Conservation (phyloP, 225 moss, liverwort and hornwort genomes). For the Rhytidiadelphus loreus region DNA sequence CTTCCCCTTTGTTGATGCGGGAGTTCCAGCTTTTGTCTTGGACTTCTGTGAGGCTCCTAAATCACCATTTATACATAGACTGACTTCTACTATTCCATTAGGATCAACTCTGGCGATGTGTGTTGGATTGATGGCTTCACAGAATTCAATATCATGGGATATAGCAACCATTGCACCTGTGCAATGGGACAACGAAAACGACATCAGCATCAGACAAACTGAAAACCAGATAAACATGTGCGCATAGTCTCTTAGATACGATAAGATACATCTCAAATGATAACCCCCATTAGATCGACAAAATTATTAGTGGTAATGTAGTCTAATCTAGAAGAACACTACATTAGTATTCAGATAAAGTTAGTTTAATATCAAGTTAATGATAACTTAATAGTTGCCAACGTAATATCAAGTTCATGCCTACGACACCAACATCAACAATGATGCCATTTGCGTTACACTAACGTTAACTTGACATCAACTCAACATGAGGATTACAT, state of each 20-base stretch:
- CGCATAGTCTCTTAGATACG: neutral
- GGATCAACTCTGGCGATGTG: slow-evolving; percentile 77
- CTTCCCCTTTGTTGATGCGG: neutral
- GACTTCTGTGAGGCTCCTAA: slow-evolving; percentile 31
- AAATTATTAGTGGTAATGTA: neutral
- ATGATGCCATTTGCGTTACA: neutral
- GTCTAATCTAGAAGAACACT: neutral
- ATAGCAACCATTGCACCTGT: slow-evolving; percentile 93
- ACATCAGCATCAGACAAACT: neutral
- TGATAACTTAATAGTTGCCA: neutral
- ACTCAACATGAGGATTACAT: neutral
- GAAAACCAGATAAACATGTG: neutral
- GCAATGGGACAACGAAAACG: neutral
- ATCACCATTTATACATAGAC: slow-evolving; percentile 68
- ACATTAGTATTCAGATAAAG: neutral
- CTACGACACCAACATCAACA: neutral
- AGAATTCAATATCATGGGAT: slow-evolving; percentile 88
- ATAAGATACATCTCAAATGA: neutral
- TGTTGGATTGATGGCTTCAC: slow-evolving; percentile 80
- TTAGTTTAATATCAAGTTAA: neutral
- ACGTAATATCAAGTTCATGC: neutral
- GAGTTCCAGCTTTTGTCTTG: neutral
- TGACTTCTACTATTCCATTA: slow-evolving; percentile 57
- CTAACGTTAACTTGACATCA: neutral
- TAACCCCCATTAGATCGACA: neutral